Evolutionary conservation across 495 filamentous ascomycete genomes (phyloP).

Genomic region (Cercophora newfieldiana): DNA sequence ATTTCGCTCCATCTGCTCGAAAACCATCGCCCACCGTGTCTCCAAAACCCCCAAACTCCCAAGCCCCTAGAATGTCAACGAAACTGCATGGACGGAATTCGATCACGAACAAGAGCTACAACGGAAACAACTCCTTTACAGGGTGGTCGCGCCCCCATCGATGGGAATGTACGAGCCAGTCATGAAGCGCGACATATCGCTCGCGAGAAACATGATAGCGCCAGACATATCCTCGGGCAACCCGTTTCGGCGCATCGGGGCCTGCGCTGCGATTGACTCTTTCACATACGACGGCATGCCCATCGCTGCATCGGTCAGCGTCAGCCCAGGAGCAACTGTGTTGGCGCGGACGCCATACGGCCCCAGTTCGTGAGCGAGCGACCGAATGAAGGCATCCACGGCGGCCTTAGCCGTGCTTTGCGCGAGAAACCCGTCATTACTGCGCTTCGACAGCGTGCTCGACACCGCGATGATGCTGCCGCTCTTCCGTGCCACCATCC

Average conservation of each 20-base stretch:
- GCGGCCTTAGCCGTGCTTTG: neutral
- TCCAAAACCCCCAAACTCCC: too few relatives aligned
- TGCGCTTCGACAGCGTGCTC: constrained; percentile 7
- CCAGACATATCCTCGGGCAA: constrained; percentile 5
- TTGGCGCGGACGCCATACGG: neutral
- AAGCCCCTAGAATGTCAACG: too few relatives aligned
- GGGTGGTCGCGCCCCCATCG: neutral
- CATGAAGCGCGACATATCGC: neutral
- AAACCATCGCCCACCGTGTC: too few relatives aligned
- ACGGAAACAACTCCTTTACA: too few relatives aligned
- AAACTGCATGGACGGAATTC: too few relatives aligned
- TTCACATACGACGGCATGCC: neutral
- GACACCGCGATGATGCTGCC: constrained; percentile 2
- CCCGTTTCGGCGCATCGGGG: neutral
- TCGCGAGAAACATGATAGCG: neutral
- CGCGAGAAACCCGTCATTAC: neutral
- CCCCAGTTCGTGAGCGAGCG: neutral
- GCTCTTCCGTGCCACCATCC: neutral
- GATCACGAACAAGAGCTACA: too few relatives aligned
- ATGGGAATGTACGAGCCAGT: neutral
- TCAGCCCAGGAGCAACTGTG: neutral
- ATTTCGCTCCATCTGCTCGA: too few relatives aligned
- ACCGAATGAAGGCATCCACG: neutral
- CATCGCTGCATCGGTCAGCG: neutral
- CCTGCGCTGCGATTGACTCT: neutral